Evolutionary conservation across 305 asterid genomes (phyloP).

Genomic region (Rubia occidens): DNA sequence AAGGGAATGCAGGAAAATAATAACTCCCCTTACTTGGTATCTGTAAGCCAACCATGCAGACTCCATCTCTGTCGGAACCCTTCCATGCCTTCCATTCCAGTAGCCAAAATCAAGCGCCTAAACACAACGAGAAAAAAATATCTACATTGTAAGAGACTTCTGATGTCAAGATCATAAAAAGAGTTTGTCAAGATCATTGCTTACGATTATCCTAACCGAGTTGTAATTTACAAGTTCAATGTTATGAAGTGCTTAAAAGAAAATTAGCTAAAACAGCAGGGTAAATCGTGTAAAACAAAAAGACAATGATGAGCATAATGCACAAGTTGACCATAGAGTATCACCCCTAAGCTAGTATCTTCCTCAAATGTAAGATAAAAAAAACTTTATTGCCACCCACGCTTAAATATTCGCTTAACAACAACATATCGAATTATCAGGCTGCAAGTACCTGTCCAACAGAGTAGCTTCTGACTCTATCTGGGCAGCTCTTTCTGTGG

Average conservation of each 20-base stretch:
- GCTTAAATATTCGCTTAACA: neutral
- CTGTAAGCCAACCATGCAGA: conserved; percentile 74
- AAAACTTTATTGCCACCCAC: neutral
- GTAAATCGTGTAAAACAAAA: neutral
- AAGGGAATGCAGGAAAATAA: neutral
- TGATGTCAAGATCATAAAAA: neutral
- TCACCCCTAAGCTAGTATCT: neutral
- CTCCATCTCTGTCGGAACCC: conserved; percentile 96
- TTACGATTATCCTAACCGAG: neutral
- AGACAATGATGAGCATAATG: neutral
- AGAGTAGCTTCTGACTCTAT: conserved; percentile 69
- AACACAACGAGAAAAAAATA: neutral
- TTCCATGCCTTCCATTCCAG: conserved; percentile 82
- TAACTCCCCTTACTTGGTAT: conserved; percentile 49
- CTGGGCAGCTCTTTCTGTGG: conserved; percentile 60
- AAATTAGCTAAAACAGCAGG: neutral
- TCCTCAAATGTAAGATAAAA: neutral
- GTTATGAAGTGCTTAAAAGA: neutral
- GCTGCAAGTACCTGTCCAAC: conserved; percentile 59
- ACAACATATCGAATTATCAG: neutral
- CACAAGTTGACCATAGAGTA: neutral
- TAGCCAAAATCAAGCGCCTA: conserved; percentile 89
- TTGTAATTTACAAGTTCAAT: neutral
- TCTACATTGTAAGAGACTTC: neutral
- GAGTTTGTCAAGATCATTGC: neutral